Evolutionary conservation across 2,329 filamentous ascomycete species (phyloP), one percentile per base, ranked within the genome.

Genomic region (Fusarium compactum): DNA sequence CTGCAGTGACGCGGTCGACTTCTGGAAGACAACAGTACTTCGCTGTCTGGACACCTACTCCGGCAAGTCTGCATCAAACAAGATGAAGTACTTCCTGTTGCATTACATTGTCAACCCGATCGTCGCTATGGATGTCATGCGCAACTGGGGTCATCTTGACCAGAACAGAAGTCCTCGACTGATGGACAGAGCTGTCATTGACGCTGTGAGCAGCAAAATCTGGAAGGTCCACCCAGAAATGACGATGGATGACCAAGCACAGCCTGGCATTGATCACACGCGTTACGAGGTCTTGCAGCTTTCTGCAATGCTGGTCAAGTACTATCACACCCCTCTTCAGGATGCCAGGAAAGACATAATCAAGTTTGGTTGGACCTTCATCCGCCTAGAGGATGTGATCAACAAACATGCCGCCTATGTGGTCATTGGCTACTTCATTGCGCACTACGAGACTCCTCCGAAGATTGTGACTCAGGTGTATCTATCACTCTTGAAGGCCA

Each of bases 331-430:
- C 32, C 92, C 94, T 57, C 87, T 99, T 3, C 92, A 97, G 72
- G 96, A 98, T 76, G 91, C 93, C 4, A 90, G 97, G 40, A 99
- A 99, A 80, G 96, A 99, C 70, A 95, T 99, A 67, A 99, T 99
- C 77, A 98, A 98, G 81, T 99, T 98, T 80, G 95, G 94, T 5
- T 99, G 96, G 96, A 97, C 95, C 20, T 98, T 97, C 78, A 99
- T 99, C 75, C 90, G 93, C 25, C 87, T 99, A n/a, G 97, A 99
- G 77, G 96, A 99, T 79, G 93, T 97, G 61, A 97, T 99, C 83
- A 99, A 98, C 84, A 99, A 99, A 80, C 96, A 98, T 79, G 96
- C 95, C 1, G 95, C 96, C 5, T 99, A 99, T 76, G 95, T 98
- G 8, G 90, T 99, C 8, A 97, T 99, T 66, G 94, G 93, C 5